Conservation (phyloP, 164 flowering plant genomes). For the Aristolochia contorta region DNA sequence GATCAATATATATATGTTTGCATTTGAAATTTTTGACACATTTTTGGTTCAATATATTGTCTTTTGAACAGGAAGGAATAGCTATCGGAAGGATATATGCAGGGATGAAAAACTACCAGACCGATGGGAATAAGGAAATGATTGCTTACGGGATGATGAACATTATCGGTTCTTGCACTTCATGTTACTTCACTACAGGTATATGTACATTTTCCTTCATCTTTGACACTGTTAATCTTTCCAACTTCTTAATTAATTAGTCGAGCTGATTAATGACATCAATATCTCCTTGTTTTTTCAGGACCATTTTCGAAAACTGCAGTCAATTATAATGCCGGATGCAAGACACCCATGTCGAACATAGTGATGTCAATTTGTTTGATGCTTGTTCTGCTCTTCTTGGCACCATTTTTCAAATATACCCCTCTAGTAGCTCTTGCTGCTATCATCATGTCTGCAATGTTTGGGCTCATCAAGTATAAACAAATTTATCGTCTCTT, state of each 20-base stretch:
- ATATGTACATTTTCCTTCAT: conserved; percentile 1
- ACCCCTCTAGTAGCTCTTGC: conserved; percentile 87
- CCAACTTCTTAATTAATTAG: background rate
- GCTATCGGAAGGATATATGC: conserved; percentile 92
- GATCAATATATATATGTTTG: too few species aligned
- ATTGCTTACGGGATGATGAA: conserved; percentile 90
- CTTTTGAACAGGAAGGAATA: conserved; percentile 67
- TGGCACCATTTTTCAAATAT: conserved; percentile 63
- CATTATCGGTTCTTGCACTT: conserved; percentile 73
- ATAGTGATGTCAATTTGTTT: too few species aligned
- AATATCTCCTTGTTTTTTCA: conserved; percentile 13
- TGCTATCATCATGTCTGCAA: conserved; percentile 78
- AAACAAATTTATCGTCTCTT: conserved; percentile 41
- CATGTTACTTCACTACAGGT: conserved; percentile 95
- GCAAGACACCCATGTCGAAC: conserved; percentile 62
- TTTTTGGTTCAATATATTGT: too few species aligned
- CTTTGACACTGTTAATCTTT: background rate
- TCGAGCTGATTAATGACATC: too few species aligned
- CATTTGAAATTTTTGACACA: too few species aligned
- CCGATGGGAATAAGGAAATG: conserved; percentile 96
- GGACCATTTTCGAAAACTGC: conserved; percentile 95
- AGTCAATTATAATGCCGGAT: conserved; percentile 75
- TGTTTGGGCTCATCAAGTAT: conserved; percentile 74
- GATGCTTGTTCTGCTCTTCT: too few species aligned
- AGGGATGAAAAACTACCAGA: conserved; percentile 43